Evolutionary conservation across 2,329 filamentous ascomycete genomes (phyloP).

Genomic region (Phaeosphaeria sp.): DNA sequence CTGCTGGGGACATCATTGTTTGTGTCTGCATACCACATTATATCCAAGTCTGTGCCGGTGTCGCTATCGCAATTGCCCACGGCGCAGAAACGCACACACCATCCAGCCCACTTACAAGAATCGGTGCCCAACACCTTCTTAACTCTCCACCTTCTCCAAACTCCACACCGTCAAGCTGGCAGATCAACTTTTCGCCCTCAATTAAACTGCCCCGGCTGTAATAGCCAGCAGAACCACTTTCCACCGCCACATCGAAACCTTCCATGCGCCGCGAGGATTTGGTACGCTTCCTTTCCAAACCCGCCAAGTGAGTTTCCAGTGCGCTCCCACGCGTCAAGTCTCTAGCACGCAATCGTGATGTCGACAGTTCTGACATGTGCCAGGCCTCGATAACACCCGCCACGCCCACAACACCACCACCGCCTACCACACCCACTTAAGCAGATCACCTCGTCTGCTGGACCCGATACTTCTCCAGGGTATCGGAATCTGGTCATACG

Average conservation of each 20-base stretch:
- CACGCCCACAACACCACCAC: constrained; percentile 46
- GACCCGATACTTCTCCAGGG: constrained; percentile 82
- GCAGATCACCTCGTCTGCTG: constrained; percentile 77
- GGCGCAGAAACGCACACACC: not conserved
- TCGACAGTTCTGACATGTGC: constrained; percentile 16
- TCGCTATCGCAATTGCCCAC: not conserved
- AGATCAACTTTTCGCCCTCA: constrained; percentile 22
- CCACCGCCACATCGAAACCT: constrained; percentile 33
- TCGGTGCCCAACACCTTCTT: constrained; percentile 5
- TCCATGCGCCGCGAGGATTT: constrained; percentile 93
- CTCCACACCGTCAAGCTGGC: constrained; percentile 44
- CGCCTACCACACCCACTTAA: constrained; percentile 41
- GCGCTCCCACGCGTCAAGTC: not conserved
- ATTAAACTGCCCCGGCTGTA: constrained; percentile 44
- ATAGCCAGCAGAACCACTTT: constrained; percentile 43
- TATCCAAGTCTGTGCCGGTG: not conserved
- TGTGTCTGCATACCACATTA: not conserved
- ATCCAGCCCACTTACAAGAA: constrained; percentile 13
- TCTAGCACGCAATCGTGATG: not conserved
- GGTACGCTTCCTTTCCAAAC: constrained; percentile 91
- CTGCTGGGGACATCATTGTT: not conserved
- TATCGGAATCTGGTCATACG: constrained; percentile 82
- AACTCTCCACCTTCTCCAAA: constrained; percentile 10
- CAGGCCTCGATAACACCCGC: constrained; percentile 73
- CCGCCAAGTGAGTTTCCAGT: constrained; percentile 76